Base-by-base conservation (phyloP, 73 alveolate genomes). In the Tetrahymena borealis region DNA sequence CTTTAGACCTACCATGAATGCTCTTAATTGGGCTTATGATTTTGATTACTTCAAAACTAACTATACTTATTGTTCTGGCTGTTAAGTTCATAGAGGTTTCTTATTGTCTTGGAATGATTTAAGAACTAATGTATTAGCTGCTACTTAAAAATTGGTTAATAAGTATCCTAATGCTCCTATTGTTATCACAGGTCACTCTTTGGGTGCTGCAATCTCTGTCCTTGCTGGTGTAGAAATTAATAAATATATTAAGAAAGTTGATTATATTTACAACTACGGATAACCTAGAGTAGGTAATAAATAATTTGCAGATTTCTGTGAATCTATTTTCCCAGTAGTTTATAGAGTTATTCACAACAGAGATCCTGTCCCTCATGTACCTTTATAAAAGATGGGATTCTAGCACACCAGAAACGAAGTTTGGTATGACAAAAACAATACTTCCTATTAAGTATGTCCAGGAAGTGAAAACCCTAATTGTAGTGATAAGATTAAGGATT, bases 61-160 rank as follows among this genome's bases (percentile, higher is more conserved):
- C 40, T 93, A 93, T 90, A 90, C 95, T 11, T 93, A 93, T 42
- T 93, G 95, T 90, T 32, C 79, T 2, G 91, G 91, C 32, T 93
- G 95, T 85, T 93, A 93, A 93, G 95, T 93, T 38, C 95, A 93
- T 40, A 77, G 95, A 93, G 95, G 95, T 13, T 93, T 93, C 90
- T 85, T 79, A 79, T 78, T 40, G 18, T 39, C 93, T 39, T 93
- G 78, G 38, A 5, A 39, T 32, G 93, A 90, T 39, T 40, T 93
- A 33, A 36, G 91, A 90, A 77, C 78, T 39, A 41, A 93, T 40
- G 93, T 93, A 10, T 39, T 93, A 18, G 32, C 28, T n/a, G 7
- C 35, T 28, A 33, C 91, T 37, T 39, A 39, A 78, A 8, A 42
- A 5, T 38, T 93, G 20, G 91, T 41, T 20, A 77, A 43, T 42